Conservation (phyloP, 1,284 basidiomycete species). For the Ceratobasidium sp. region DNA sequence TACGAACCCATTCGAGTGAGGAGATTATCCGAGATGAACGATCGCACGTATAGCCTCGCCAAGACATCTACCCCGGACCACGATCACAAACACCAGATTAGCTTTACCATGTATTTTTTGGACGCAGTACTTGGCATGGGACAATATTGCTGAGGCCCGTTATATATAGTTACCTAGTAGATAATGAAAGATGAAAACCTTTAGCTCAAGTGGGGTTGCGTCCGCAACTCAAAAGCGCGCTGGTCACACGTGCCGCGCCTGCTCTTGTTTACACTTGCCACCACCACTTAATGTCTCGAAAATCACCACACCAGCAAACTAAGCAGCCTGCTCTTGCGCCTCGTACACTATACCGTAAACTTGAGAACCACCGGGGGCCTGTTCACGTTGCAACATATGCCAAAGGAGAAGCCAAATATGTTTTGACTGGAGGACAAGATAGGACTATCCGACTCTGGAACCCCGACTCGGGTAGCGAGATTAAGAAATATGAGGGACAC, state of each 20-base stretch:
- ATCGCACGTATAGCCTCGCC: not conserved
- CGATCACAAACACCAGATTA: not conserved
- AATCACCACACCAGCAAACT: conserved; percentile 17
- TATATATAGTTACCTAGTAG: not conserved
- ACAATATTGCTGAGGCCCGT: not conserved
- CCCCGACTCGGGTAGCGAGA: conserved; percentile 77
- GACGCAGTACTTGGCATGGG: conserved; percentile 1
- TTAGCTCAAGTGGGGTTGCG: too few relatives aligned
- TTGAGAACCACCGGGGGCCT: conserved; percentile 69
- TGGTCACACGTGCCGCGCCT: not conserved
- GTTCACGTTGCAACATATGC: conserved; percentile 86
- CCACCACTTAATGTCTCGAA: conserved; percentile 20
- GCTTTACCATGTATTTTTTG: not conserved
- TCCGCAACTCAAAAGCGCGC: too few relatives aligned
- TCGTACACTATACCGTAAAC: conserved; percentile 45
- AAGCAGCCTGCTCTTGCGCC: conserved; percentile 37
- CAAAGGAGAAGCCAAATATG: conserved; percentile 83
- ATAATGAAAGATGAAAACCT: not conserved
- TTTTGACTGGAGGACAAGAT: conserved; percentile 90
- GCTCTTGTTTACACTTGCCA: not conserved
- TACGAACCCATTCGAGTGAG: conserved; percentile 39
- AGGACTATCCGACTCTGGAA: conserved; percentile 91
- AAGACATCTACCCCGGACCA: not conserved
- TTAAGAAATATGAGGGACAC: conserved; percentile 89
- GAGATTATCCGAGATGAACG: not conserved